Evolutionary conservation across 1,284 basidiomycete genomes (phyloP).

Genomic region (Coniophora puteana): DNA sequence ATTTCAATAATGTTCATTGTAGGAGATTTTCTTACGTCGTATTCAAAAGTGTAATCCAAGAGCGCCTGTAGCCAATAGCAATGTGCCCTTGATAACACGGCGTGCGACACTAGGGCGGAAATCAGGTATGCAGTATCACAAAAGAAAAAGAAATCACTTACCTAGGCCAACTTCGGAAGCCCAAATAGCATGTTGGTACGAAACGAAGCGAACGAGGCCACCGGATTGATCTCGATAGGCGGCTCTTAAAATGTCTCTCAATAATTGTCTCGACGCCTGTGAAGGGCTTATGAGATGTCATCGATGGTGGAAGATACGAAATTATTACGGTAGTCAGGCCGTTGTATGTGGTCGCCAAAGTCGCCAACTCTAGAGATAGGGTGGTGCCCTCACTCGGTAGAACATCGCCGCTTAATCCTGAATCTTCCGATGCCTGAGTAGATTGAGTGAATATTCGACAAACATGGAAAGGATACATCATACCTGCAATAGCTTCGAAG

Average conservation of each 20-base stretch:
- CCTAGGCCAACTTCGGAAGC: constrained; percentile 31
- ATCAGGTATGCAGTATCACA: constrained; percentile 1
- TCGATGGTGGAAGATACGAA: no score
- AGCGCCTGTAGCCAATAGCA: constrained; percentile 50
- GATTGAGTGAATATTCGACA: constrained; percentile 31
- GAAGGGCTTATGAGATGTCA: constrained; percentile 7
- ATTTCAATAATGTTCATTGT: background rate
- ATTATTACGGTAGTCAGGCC: no score
- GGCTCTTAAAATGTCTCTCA: constrained; percentile 30
- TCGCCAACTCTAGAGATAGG: no score
- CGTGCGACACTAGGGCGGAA: constrained; percentile 26
- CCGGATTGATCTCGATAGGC: no score
- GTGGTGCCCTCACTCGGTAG: no score
- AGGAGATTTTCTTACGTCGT: constrained; percentile 11
- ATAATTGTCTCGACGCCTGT: constrained; percentile 27
- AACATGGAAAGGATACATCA: no score
- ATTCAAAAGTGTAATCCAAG: constrained; percentile 32
- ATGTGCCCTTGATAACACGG: constrained; percentile 26
- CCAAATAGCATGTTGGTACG: constrained; percentile 59
- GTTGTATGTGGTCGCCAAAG: no score
- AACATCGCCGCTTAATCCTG: no score
- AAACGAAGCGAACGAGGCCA: constrained; percentile 39
- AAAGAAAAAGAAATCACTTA: constrained; percentile 24
- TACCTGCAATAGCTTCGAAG: no score
- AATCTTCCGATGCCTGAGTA: constrained; percentile 16